These are phyloP conservation scores for Fusarium scirpi DNA, from an alignment of 2,329 filamentous ascomycete species.

Conservation along the genomic window DNA sequence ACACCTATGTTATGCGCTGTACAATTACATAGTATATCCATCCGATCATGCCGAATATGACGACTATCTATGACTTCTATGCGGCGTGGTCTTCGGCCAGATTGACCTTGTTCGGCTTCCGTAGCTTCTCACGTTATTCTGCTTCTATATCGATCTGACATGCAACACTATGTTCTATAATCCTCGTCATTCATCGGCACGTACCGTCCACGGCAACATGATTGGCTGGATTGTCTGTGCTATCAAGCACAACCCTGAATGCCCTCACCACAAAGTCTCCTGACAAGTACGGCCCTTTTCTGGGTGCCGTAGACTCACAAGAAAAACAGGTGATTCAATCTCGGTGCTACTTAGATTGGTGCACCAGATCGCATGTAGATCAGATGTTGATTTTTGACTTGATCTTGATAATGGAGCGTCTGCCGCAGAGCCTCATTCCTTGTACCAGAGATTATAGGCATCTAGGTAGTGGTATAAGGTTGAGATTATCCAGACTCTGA, in stretches of 20 bases:
- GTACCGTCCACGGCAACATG: slow-evolving; percentile 5
- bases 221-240: slow-evolving; percentile 15
- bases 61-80: background rate
- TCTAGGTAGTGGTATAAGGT: no score
- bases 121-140: slow-evolving; percentile 21
- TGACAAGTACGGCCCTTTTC: slow-evolving; percentile 33
- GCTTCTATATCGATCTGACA: slow-evolving; percentile 8
- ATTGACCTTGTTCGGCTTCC: slow-evolving; percentile 16
- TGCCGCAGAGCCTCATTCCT: slow-evolving; percentile 32
- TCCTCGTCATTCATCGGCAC: slow-evolving; percentile 14
- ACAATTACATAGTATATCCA: background rate
- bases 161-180: slow-evolving; percentile 12
- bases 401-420: slow-evolving; percentile 5
- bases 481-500: background rate
- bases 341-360: slow-evolving; percentile 27
- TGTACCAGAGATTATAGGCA: background rate
- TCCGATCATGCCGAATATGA: background rate
- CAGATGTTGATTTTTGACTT: slow-evolving; percentile 28
- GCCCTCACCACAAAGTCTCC: slow-evolving; percentile 28
- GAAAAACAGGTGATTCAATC: slow-evolving; percentile 31
- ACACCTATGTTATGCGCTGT: background rate
- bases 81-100: slow-evolving; percentile 14
- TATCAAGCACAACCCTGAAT: slow-evolving; percentile 29
- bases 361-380: slow-evolving; percentile 30
- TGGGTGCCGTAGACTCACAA: background rate